A percentile compares a stretch with the other conserved stretches of the same genome.
phyloP scores from a whole-genome alignment of 257 asterid genomes.

The Solanum pimpinellifolium region DNA sequence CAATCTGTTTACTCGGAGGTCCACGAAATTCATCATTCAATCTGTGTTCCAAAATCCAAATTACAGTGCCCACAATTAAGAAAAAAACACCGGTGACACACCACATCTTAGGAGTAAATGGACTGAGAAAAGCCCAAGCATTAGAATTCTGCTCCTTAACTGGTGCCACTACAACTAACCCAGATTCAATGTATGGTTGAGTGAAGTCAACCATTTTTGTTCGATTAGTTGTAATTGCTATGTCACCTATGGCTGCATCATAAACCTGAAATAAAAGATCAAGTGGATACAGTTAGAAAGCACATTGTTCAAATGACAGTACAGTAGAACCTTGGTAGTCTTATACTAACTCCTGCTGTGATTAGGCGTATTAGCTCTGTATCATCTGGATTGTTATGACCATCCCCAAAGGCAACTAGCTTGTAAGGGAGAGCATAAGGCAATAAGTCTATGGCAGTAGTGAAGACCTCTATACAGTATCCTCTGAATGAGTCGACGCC shows the following conservation, averaged over 20 bases:
- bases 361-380: constrained; percentile 35
- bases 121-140: constrained; percentile 42
- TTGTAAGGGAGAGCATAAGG: constrained; percentile 49
- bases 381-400: constrained; percentile 28
- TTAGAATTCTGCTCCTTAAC: constrained; percentile 26
- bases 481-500: constrained; percentile 30
- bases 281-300: neutral
- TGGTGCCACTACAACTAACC: constrained; percentile 47
- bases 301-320: neutral
- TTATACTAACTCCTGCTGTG: constrained; percentile 31
- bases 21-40: constrained; percentile 50
- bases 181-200: constrained; percentile 54
- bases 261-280: constrained; percentile 20
- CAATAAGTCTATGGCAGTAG: constrained; percentile 37
- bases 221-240: constrained; percentile 43
- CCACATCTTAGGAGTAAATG: constrained; percentile 44
- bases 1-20: constrained; percentile 38
- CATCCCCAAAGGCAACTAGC: constrained; percentile 38
- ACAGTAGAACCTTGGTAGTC: neutral
- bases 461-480: constrained; percentile 47
- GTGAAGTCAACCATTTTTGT: constrained; percentile 50
- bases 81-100: constrained; percentile 28
- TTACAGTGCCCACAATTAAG: constrained; percentile 29
- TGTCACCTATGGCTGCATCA: constrained; percentile 54
- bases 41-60: constrained; percentile 53